A percentile compares a stretch with the other conserved stretches of the same genome.
phyloP scores from a whole-genome alignment of 2,329 filamentous ascomycete genomes.

The Ophiosphaerella korrae region DNA sequence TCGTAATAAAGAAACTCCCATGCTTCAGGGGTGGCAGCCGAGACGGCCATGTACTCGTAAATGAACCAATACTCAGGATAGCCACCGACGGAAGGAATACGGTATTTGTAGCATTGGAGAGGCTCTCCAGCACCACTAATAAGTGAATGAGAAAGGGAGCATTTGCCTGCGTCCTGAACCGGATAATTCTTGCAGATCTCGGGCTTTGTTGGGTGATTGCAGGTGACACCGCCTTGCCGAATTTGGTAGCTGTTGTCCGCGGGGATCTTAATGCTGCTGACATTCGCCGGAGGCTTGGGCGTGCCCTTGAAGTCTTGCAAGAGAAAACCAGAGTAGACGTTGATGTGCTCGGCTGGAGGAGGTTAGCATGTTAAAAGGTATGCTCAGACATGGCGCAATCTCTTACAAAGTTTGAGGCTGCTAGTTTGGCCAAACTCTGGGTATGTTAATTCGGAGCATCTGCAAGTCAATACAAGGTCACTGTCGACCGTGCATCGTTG shows the following conservation, averaged over 20 bases:
- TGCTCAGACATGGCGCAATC: too few species aligned
- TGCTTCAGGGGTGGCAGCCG: background rate
- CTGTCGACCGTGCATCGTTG: background rate
- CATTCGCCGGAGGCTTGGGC: background rate
- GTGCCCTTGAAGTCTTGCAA: background rate
- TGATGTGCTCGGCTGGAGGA: background rate
- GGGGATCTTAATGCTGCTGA: background rate
- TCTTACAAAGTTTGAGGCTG: background rate
- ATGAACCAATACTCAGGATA: background rate
- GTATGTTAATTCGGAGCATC: background rate
- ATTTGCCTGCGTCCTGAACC: background rate
- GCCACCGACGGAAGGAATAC: background rate
- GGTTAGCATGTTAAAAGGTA: background rate
- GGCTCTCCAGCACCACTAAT: too few species aligned
- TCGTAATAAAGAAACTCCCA: background rate
- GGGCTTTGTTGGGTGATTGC: background rate
- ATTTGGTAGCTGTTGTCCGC: background rate
- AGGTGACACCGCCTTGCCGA: background rate
- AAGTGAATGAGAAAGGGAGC: background rate
- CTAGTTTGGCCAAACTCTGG: background rate
- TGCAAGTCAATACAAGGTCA: background rate
- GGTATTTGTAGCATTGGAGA: too few species aligned
- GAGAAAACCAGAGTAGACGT: background rate
- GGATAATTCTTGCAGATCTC: too few species aligned
- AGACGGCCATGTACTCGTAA: background rate